Conservation (phyloP, 768 basidiomycete species). For the Mycena galericulata region DNA sequence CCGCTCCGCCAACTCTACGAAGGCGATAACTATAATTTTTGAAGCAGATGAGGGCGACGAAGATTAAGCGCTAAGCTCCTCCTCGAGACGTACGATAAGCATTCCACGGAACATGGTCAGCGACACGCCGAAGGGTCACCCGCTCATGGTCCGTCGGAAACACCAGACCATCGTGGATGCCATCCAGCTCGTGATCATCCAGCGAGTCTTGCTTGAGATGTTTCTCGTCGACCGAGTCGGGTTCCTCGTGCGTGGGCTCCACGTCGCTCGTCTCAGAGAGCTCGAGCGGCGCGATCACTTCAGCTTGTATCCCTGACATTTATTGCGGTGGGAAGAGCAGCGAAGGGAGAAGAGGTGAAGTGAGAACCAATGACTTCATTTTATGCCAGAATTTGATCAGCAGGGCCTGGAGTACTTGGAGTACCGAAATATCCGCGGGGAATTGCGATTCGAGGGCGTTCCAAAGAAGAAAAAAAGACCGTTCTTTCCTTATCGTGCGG, state of each 20-base stretch:
- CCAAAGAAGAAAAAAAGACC: too few species aligned
- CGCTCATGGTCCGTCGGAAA: conserved; percentile 76
- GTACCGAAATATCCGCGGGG: too few species aligned
- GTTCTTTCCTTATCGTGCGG: too few species aligned
- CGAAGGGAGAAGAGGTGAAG: too few species aligned
- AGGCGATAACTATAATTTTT: conserved; percentile 65
- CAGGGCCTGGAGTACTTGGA: too few species aligned
- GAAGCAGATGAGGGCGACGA: background rate
- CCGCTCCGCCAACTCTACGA: conserved; percentile 79
- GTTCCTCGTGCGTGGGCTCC: background rate
- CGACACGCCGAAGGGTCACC: conserved; percentile 67
- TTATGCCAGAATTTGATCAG: too few species aligned
- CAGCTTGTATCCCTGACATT: background rate
- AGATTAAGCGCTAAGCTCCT: background rate
- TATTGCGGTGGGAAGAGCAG: too few species aligned
- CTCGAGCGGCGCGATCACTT: background rate
- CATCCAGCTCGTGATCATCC: conserved; percentile 31
- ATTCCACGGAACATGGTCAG: conserved; percentile 70
- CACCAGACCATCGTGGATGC: conserved; percentile 64
- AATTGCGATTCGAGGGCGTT: too few species aligned
- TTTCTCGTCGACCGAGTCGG: background rate
- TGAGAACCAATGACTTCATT: too few species aligned
- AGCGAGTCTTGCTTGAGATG: background rate
- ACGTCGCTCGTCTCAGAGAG: background rate
- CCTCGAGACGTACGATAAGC: conserved; percentile 56